Evolutionary conservation across 2,329 filamentous ascomycete species (phyloP), one percentile per base, ranked within the genome.

Genomic region (Trichoderma guizhouense): DNA sequence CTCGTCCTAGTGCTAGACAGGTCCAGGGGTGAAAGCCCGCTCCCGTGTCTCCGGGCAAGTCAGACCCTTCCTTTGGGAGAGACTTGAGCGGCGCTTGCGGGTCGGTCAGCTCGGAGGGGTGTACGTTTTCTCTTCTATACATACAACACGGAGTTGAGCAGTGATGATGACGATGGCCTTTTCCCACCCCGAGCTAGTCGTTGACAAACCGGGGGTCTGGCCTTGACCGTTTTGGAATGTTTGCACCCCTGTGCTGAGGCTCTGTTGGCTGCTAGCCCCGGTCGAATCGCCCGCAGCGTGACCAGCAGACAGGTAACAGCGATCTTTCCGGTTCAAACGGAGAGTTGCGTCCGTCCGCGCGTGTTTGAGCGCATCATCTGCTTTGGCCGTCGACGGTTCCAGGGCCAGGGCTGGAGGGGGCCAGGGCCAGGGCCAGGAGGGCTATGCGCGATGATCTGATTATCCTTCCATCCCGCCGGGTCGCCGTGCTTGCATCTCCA

Each of bases 11-110:
- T 69, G 57, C 51, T 12, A 72, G 70, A 68, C 63, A 67, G 39
- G 32, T 62, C 36, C 39, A 39, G 47, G 66, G 66, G 51, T 57
- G 57, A 60, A 53, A 64, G 34, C 66, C 71, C 58, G 71, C 57
- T 70, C 71, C 71, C 71, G 71, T 47, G 57, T 72, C 58, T 69
- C 66, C 65, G 65, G 53, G 15, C 39, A 69, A 57, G 71, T 53
- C 71, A 72, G 66, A 64, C 57, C 28, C 58, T 65, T 70, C 53
- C 30, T 58, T 9, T 64, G 58, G 67, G 30, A 60, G 69, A 63
- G 14, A 51, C 24, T 30, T 30, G 11, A 55, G 47, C 67, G 60
- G 58, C 57, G 58, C 32, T 63, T 57, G 67, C 58, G 58, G 67
- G 58, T 70, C 67, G 67, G 58, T 70, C 67, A 70, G 60, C 57